These are phyloP conservation scores for Saccharomyces hybrid DNA, from an alignment of 1,139 yeast genomes.

Conservation along the genomic window DNA sequence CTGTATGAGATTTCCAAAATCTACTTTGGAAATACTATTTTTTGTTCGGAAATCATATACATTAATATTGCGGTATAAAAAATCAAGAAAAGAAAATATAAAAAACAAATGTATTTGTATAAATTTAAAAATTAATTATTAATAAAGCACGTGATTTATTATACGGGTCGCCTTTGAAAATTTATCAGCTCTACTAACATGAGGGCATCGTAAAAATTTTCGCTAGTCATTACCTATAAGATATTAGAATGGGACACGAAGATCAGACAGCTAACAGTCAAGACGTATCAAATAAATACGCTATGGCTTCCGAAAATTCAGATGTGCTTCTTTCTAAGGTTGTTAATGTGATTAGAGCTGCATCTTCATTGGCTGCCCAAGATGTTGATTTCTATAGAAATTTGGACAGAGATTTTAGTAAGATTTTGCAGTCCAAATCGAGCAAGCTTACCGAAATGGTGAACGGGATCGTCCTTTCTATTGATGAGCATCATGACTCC, in stretches of 20 bases:
- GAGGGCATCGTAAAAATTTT: conserved; percentile 1
- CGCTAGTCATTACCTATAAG: background rate
- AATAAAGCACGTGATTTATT: background rate
- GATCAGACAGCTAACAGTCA: background rate
- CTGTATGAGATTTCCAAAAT: background rate
- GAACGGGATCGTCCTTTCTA: conserved; percentile 44
- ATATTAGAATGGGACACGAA: background rate
- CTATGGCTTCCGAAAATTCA: conserved; percentile 6
- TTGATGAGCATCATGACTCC: conserved; percentile 34
- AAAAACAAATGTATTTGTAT: background rate
- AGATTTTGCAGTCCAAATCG: conserved; percentile 40
- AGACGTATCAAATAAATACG: background rate
- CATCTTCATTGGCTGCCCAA: conserved; percentile 67
- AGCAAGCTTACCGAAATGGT: conserved; percentile 44
- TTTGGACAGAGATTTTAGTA: conserved; percentile 47
- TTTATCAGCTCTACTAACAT: background rate
- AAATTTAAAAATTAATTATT: background rate
- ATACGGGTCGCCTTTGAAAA: too few species aligned
- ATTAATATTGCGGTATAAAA: background rate
- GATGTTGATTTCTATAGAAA: conserved; percentile 72
- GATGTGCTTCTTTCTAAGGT: conserved; percentile 34
- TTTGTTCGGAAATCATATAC: background rate
- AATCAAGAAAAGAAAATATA: background rate
- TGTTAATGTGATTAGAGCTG: conserved; percentile 55
- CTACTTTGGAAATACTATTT: background rate